Conservation (phyloP, 352 stramenopile genomes). For the Lagenidium giganteum region DNA sequence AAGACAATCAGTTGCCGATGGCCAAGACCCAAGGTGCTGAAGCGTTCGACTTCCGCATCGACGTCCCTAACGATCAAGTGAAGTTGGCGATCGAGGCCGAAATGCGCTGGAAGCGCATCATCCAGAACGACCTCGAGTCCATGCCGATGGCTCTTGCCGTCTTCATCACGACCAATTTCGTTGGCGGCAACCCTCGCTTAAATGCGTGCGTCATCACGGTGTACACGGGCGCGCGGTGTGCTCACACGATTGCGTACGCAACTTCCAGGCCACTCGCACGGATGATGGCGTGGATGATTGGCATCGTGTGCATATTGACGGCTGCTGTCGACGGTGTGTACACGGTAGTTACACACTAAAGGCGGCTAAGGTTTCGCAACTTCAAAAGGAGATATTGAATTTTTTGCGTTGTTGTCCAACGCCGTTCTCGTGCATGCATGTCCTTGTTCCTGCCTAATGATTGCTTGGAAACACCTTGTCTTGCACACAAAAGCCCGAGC, state of each 20-base stretch:
- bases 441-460: too few relatives aligned
- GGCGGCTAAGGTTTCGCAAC: too few relatives aligned
- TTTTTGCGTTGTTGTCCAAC: too few relatives aligned
- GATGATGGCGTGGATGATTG: conserved; percentile 14
- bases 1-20: conserved; percentile 20
- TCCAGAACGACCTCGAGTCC: conserved; percentile 29
- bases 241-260: conserved; percentile 19
- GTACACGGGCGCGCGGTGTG: conserved; percentile 18
- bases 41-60: background rate
- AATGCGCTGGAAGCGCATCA: conserved; percentile 25
- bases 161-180: conserved; percentile 10
- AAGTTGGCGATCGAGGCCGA: conserved; percentile 14
- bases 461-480: too few relatives aligned
- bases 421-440: too few relatives aligned
- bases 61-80: background rate
- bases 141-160: conserved; percentile 20
- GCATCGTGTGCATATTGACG: conserved; percentile 15
- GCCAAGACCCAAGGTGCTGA: conserved; percentile 6
- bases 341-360: background rate
- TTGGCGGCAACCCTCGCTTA: conserved; percentile 5
- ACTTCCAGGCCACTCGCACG: conserved; percentile 11
- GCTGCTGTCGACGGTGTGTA: conserved; percentile 12
- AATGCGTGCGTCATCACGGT: conserved; percentile 10
- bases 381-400: too few relatives aligned
- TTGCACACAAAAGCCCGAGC: too few relatives aligned